phyloP scores from a whole-genome alignment of 2,329 filamentous ascomycete genomes.

The Cercospora sp. region DNA sequence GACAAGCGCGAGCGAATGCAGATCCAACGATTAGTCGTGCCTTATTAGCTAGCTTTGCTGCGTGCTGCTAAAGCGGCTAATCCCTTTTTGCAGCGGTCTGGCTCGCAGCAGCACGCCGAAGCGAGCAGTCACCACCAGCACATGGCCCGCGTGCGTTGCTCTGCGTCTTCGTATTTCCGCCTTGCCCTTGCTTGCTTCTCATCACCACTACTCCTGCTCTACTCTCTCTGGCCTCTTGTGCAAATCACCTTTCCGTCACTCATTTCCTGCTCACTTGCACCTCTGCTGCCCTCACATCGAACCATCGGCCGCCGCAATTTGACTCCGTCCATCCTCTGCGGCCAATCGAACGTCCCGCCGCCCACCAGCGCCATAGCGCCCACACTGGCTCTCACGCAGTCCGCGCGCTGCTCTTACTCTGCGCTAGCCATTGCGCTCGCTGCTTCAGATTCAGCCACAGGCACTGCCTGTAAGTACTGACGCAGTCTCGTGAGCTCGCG shows the following conservation, averaged over 20 bases:
- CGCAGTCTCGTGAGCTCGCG: not conserved
- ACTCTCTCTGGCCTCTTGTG: not conserved
- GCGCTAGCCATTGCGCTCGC: not conserved
- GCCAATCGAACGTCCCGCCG: slow-evolving; percentile 3
- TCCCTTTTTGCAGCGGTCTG: not conserved
- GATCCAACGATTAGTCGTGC: not conserved
- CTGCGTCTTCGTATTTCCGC: not conserved
- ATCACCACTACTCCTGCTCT: not conserved
- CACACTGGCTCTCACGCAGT: not conserved
- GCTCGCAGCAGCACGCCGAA: not conserved
- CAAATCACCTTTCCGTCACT: slow-evolving; percentile 5
- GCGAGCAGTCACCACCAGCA: not conserved
- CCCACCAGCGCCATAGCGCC: slow-evolving; percentile 3
- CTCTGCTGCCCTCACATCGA: not conserved
- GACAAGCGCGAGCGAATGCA: not conserved
- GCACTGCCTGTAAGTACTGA: not conserved
- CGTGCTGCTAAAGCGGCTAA: not conserved
- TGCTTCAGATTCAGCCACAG: not conserved
- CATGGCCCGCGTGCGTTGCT: not conserved
- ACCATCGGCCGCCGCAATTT: slow-evolving; percentile 5
- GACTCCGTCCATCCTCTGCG: not conserved
- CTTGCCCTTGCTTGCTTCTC: not conserved
- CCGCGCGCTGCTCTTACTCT: not conserved
- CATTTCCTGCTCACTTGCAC: slow-evolving; percentile 5
- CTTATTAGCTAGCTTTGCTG: not conserved